Conservation (phyloP, 495 filamentous ascomycete species). For the Haplographium delicatum region DNA sequence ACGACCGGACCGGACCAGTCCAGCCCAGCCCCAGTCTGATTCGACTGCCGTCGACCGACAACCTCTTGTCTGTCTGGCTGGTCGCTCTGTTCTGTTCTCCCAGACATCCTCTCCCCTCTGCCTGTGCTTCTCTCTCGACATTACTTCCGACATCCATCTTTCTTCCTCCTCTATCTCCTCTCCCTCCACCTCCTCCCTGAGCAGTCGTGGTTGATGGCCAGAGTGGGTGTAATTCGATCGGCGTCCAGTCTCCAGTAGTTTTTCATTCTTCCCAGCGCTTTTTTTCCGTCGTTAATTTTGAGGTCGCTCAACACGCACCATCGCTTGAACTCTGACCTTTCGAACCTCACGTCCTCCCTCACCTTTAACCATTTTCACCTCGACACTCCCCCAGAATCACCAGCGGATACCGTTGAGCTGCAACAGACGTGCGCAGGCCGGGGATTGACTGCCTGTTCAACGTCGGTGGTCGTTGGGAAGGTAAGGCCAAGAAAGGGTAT, state of each 20-base stretch:
- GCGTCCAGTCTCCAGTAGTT: conserved; percentile 4
- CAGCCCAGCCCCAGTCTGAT: conserved; percentile 3
- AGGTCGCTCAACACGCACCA: conserved; percentile 9
- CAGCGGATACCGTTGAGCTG: no score
- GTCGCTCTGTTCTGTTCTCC: no score
- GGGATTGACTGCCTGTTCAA: conserved; percentile 12
- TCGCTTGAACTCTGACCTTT: conserved; percentile 16
- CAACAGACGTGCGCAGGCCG: background rate
- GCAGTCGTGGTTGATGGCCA: conserved; percentile 20
- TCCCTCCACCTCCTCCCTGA: background rate
- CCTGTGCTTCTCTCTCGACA: background rate
- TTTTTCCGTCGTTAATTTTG: conserved; percentile 20
- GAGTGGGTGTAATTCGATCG: conserved; percentile 3
- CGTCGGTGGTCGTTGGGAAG: conserved; percentile 6
- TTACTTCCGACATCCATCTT: background rate
- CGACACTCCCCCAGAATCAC: background rate
- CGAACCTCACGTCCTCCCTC: conserved; percentile 7
- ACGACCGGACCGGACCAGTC: background rate
- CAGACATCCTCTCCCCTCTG: conserved; percentile 5
- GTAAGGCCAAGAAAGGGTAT: background rate
- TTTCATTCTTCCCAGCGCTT: conserved; percentile 23
- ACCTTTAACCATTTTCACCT: conserved; percentile 1
- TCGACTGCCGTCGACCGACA: no score
- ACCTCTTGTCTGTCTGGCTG: no score
- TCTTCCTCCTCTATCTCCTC: background rate